Evolutionary conservation across 2,329 filamentous ascomycete species (phyloP), one percentile per base, ranked within the genome.

Genomic region (Ilyonectria mors-panacis): DNA sequence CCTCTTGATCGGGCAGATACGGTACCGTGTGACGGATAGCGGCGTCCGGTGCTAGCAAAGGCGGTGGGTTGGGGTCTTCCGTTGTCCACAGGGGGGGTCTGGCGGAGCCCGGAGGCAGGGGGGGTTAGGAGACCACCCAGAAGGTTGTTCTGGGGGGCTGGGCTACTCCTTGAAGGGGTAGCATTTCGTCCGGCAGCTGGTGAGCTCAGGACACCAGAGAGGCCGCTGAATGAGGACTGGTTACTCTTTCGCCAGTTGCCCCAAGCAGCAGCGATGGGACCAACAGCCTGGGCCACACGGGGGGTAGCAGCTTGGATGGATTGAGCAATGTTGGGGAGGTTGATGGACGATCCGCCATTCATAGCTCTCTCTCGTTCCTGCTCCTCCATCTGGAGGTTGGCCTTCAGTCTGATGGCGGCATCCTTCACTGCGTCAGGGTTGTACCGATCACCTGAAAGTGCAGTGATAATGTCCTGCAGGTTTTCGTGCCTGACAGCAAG

Each of bases 311-410:
- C 92, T 70, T 95, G 90, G 53, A 95, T 91, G 35, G 93, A 89
- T 53, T 92, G 92, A 1, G 94, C 92, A 47, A 97, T 88, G 45
- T 93, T 93, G 5, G 93, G 93, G 73, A 96, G 85, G 60, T 86
- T 89, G 67, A 91, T 86, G 30, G 89, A 85, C 8, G 90, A 92
- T 15, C 88, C 89, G 54, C 91, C 91, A 60, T 92, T 91, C 82
- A 93, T 88, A 1, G 94, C 91, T 66, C 96, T 89, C 80, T 98
- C 95, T 58, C 94, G 93, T 81, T 98, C 95, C 79, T 97, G 94
- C 78, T 97, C 93, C 80, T 99, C 95, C 96, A 99, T 99, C 79
- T 98, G 94, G 39, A 99, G 86, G 76, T 97, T 98, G 15, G 96
- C 94, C 78, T 94, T 94, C 67, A 99, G 91, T 59, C 96, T 92